Evolutionary conservation across 495 filamentous ascomycete species (phyloP), one percentile per base, ranked within the genome.

Genomic region (Aspergillus funiculosus): DNA sequence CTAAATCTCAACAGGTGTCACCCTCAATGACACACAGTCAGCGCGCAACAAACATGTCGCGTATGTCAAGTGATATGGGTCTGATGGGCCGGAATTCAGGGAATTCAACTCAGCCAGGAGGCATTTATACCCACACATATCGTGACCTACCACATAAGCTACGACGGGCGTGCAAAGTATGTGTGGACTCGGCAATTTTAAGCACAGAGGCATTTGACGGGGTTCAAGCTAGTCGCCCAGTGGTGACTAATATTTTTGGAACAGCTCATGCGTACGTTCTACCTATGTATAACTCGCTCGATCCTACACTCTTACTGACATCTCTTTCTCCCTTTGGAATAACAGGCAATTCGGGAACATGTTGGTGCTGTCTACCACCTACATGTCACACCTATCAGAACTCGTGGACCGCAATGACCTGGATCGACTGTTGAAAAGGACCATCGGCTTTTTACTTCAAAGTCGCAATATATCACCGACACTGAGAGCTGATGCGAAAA

Each of bases 321-420:
- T n/a, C n/a, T n/a, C n/a, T 0, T 41, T 22, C 5, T 5, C 20
- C 7, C 28, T 25, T 14, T 19, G 17, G 11, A 7, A 14, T 50
- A 29, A 27, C 46, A 95, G 90, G 7, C 92, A 97, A 89, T 98
- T 94, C 64, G 92, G 92, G 39, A 98, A 97, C 59, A 81, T 96
- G 58, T 69, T 97, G 31, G 86, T 90, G 5, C 79, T 98, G 1
- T 79, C 87, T 15, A 89, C 91, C 1, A 85, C 82, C 4, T 91
- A 79, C 61, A 61, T 76, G 81, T 66, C 78, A 45, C 37, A 71
- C 24, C 75, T 89, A 0, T 57, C 54, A 2, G 55, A 64, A 6
- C 70, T 76, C 14, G 72, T 91, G 32, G 56, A 73, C 6, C 58
- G 58, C 36, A 57, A 72, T 0, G 57, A 58, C 2, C 68, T 94